These are phyloP conservation scores for Dendrostoma leiphaemia DNA, from an alignment of 2,329 filamentous ascomycete genomes.

Conservation along the genomic window DNA sequence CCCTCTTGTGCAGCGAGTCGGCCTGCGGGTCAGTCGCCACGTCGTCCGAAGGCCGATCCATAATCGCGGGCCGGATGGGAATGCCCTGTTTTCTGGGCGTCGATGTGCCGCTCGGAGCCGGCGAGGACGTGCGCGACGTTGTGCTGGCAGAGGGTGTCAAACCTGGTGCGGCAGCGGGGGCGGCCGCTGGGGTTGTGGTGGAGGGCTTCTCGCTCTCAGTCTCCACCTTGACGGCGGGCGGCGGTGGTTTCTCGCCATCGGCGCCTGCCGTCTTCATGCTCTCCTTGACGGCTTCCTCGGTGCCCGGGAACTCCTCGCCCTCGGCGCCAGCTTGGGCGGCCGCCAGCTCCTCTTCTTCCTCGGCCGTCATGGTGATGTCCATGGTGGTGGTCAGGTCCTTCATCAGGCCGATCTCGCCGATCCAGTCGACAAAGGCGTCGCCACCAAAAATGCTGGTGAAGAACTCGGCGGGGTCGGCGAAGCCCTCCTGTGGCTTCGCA, in stretches of 20 bases:
- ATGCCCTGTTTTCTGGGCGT: conserved; percentile 50
- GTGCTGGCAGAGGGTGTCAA: conserved; percentile 32
- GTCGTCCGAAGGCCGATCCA: conserved; percentile 79
- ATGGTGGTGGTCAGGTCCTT: conserved; percentile 97
- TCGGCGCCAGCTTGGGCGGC: conserved; percentile 29
- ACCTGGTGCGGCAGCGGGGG: conserved; percentile 31
- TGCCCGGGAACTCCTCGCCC: conserved; percentile 54
- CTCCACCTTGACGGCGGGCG: conserved; percentile 40
- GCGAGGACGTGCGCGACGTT: conserved; percentile 41
- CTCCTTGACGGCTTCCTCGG: conserved; percentile 54
- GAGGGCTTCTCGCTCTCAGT: conserved; percentile 26
- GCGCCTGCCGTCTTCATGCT: conserved; percentile 44
- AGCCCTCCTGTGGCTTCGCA: conserved; percentile 85
- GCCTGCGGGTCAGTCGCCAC: conserved; percentile 61
- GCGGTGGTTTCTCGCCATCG: conserved; percentile 27
- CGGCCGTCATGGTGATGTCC: conserved; percentile 89
- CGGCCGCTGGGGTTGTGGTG: conserved; percentile 17
- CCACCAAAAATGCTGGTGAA: conserved; percentile 98
- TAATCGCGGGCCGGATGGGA: conserved; percentile 79
- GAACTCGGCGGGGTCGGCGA: conserved; percentile 95
- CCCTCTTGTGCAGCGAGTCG: conserved; percentile 71
- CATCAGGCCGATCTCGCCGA: conserved; percentile 97
- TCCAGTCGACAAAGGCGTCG: conserved; percentile 92
- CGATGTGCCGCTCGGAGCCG: conserved; percentile 36
- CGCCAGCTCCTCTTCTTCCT: conserved; percentile 64